Percentiles rank a stretch among this genome's conserved stretches.
These are phyloP conservation scores for Artemisia annua DNA, from an alignment of 129 eudicot species.

Conservation along the genomic window DNA sequence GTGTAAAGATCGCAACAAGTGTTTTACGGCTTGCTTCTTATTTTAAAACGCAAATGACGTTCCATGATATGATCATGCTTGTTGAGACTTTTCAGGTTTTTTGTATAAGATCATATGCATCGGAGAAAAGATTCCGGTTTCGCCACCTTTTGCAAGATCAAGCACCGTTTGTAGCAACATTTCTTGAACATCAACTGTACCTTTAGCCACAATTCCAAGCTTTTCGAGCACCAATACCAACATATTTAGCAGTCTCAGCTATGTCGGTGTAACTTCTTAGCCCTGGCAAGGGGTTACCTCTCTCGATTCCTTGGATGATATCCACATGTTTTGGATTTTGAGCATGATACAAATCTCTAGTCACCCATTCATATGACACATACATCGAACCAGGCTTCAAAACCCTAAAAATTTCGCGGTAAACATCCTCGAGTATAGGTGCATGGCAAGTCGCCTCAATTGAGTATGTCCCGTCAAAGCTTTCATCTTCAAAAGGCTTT, in stretches of 20 bases:
- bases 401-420: slow-evolving; percentile 76
- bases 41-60: no score
- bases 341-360: slow-evolving; percentile 54
- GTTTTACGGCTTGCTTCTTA: no score
- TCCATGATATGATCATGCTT: no score
- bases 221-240: slow-evolving; percentile 58
- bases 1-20: no score
- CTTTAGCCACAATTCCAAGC: slow-evolving; percentile 80
- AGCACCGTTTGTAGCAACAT: slow-evolving; percentile 86
- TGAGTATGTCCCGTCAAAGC: slow-evolving; percentile 86
- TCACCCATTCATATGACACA: slow-evolving; percentile 87
- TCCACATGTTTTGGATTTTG: slow-evolving; percentile 77
- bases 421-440: slow-evolving; percentile 78
- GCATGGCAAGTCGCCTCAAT: slow-evolving; percentile 97
- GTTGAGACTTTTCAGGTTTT: slow-evolving; percentile 47
- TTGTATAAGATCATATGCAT: slow-evolving; percentile 91
- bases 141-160: slow-evolving; percentile 74
- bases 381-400: slow-evolving; percentile 79
- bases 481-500: slow-evolving; percentile 73
- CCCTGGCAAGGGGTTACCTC: slow-evolving; percentile 90
- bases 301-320: slow-evolving; percentile 82
- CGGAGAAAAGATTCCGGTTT: slow-evolving; percentile 73
- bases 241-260: slow-evolving; percentile 61
- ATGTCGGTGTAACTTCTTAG: slow-evolving; percentile 63
- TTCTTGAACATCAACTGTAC: slow-evolving; percentile 82